Base-by-base conservation (phyloP, 495 filamentous ascomycete genomes). In the Aspergillus campestris region DNA sequence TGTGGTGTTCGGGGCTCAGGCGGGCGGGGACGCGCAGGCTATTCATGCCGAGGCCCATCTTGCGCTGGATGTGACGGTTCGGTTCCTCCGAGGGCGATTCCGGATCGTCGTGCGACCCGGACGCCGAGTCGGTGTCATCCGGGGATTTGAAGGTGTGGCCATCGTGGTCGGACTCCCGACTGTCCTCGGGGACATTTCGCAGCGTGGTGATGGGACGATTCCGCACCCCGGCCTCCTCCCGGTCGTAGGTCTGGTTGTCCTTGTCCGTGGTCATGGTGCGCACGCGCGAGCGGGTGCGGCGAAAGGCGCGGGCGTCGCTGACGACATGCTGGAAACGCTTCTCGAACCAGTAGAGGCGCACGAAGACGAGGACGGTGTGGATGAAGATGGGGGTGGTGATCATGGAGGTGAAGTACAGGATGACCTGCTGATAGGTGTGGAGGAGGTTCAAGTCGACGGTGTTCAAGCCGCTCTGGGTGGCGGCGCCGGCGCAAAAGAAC, bases 321-420 rank as follows among this genome's bases (percentile, higher is more conserved):
- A 82, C 89, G 38, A 96, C 73, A 50, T 84, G 69, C 61, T 89
- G 80, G 53, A 98, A 95, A 3, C 89, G 79, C 59, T 90, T 95
- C 66, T 97, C 90, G 55, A 98, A 98, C 91, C 90, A 97, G 65
- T 95, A 95, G 5, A 97, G 69, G 3, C 92, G 85, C 14, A 97
- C 70, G 53, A 94, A 94, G 0, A 97, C 91, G 28, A 97, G 84
- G 29, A 78, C 82, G 6, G 83, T 75, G 59, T 95, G 80, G 63
- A 98, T 91, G 44, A 86, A 84, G 48, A 98, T 95, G 3, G 92
- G 92, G 36, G 89, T 98, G 30, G 84, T 78, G 15, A 90, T 50
- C 72, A 87, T 80, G 1, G 84, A 65, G 14, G 86, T 64, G 30
- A 86, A 55, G 44, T 83, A 89, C n/a, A 91, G 56, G 29, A 84